A percentile compares a stretch with the other conserved stretches of the same genome.
These are phyloP conservation scores for Eucalyptus cloeziana DNA, from an alignment of 345 rosid species.

Conservation along the genomic window DNA sequence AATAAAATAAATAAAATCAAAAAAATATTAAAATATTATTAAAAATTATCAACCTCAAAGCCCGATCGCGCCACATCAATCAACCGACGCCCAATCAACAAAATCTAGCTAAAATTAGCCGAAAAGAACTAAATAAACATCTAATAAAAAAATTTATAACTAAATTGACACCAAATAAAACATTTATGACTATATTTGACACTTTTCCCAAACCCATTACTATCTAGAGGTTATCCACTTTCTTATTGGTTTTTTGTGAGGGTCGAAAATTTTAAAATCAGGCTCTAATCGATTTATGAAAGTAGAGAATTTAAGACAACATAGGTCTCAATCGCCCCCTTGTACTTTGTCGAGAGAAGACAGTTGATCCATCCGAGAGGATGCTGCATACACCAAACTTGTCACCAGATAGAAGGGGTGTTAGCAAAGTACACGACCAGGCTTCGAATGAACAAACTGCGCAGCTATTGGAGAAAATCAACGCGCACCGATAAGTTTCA, in stretches of 20 bases:
- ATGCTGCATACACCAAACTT: background rate
- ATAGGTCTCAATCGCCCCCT: background rate
- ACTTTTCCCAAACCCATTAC: background rate
- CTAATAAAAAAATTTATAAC: fast-evolving
- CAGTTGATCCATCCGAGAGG: background rate
- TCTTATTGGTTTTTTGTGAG: background rate
- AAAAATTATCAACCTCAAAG: fast-evolving
- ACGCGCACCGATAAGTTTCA: background rate
- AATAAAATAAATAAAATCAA: too few species aligned
- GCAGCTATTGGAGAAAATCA: background rate
- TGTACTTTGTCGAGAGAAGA: background rate
- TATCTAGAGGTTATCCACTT: background rate
- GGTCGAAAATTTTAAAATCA: background rate
- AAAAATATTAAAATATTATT: too few species aligned
- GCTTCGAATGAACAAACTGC: background rate
- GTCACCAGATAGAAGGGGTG: background rate
- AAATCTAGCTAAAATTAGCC: too few species aligned
- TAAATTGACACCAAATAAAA: too few species aligned
- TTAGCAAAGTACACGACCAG: background rate
- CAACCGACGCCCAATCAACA: fast-evolving
- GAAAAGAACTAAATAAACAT: fast-evolving
- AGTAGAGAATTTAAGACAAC: background rate
- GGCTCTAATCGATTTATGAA: background rate
- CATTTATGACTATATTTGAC: too few species aligned
- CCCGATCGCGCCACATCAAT: fast-evolving